A percentile compares a stretch with the other conserved stretches of the same genome.
These are phyloP conservation scores for Xylariaceae sp. DNA, from an alignment of 2,329 filamentous ascomycete genomes.

Conservation along the genomic window DNA sequence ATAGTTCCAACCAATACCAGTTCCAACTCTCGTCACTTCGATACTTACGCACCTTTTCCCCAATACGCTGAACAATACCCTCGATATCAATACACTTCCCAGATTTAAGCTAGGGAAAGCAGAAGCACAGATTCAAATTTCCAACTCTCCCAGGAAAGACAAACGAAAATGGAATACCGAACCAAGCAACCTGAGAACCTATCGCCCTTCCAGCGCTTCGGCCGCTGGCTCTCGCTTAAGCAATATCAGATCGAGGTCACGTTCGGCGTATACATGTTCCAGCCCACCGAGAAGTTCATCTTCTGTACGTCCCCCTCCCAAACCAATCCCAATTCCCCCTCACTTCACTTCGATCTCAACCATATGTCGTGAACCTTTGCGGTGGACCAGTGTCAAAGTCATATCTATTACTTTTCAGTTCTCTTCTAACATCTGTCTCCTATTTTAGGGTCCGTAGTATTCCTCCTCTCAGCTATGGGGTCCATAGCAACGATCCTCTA, in stretches of 20 bases:
- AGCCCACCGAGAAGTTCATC: constrained; percentile 90
- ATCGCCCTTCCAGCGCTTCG: constrained; percentile 48
- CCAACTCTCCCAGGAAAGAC: neutral
- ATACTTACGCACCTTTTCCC: too few relatives aligned
- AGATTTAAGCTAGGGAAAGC: neutral
- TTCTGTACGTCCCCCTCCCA: constrained; percentile 79
- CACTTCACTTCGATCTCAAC: too few relatives aligned
- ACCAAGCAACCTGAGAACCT: constrained; percentile 29
- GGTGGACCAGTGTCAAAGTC: too few relatives aligned
- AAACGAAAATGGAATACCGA: constrained; percentile 36
- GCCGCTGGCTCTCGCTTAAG: constrained; percentile 89
- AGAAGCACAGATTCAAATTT: neutral
- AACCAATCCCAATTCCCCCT: too few relatives aligned
- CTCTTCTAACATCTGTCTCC: constrained; percentile 1
- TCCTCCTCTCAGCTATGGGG: constrained; percentile 83
- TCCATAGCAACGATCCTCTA: constrained; percentile 86
- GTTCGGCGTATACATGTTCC: constrained; percentile 95
- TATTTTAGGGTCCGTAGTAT: constrained; percentile 74
- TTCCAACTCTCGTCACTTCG: too few relatives aligned
- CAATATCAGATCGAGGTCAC: constrained; percentile 98
- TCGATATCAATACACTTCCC: neutral
- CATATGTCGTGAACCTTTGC: too few relatives aligned
- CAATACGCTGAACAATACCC: too few relatives aligned
- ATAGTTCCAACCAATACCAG: too few relatives aligned
- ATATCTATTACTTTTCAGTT: neutral